phyloP scores from a whole-genome alignment of 805 yeast species.

The Lachancea dasiensis region DNA sequence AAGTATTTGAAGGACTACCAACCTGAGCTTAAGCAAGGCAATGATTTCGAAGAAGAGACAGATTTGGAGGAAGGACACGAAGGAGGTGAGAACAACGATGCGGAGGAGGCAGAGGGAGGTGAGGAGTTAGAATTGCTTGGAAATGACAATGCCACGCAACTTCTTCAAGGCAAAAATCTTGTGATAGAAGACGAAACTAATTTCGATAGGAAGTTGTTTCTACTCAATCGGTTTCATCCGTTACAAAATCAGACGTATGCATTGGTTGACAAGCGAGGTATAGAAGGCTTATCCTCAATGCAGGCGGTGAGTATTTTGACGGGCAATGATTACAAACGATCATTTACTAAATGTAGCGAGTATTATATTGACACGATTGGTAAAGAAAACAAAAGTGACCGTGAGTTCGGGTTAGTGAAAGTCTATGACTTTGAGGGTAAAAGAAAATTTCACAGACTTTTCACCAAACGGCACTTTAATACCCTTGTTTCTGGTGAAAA shows the following conservation, averaged over 20 bases:
- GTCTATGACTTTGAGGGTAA: conserved; percentile 72
- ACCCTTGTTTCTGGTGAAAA: conserved; percentile 14
- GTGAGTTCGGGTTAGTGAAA: conserved; percentile 43
- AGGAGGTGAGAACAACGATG: conserved; percentile 27
- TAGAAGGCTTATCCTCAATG: conserved; percentile 55
- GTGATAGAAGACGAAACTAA: conserved; percentile 19
- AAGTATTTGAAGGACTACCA: conserved; percentile 39
- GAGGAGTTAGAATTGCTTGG: conserved; percentile 29
- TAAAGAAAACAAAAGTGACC: conserved; percentile 24
- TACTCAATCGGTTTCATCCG: conserved; percentile 54
- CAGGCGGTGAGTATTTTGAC: conserved; percentile 44
- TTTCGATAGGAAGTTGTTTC: conserved; percentile 11
- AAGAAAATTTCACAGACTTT: conserved; percentile 61
- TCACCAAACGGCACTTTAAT: conserved; percentile 40
- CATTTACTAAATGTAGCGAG: conserved; percentile 48
- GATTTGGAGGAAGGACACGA: conserved; percentile 27
- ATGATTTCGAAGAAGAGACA: conserved; percentile 23
- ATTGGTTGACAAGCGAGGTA: conserved; percentile 36
- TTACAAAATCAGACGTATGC: conserved; percentile 58
- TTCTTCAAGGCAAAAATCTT: conserved; percentile 25
- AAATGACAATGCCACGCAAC: conserved; percentile 23
- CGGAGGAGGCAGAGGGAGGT: conserved; percentile 28
- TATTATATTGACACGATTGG: conserved; percentile 38
- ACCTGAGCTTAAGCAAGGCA: conserved; percentile 22
- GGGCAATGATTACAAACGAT: conserved; percentile 50